Evolutionary conservation across 1,139 yeast genomes (phyloP).

Genomic region (Magnusiomyces suaveolens): DNA sequence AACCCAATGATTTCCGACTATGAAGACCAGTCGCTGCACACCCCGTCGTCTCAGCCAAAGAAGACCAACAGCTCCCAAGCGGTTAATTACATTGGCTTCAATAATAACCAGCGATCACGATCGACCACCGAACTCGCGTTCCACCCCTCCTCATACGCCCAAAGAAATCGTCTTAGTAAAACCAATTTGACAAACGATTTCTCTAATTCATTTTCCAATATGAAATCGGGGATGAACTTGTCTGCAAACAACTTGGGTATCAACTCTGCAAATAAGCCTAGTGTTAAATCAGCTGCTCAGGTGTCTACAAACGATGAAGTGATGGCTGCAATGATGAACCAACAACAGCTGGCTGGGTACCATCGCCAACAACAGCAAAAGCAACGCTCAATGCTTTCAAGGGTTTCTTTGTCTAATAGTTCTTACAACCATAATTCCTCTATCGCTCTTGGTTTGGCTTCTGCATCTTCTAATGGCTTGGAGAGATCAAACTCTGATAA

Average conservation of each 20-base stretch:
- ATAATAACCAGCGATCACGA: not conserved
- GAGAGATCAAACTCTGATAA: not conserved
- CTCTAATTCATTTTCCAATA: not conserved
- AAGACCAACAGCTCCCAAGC: not conserved
- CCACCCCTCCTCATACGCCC: not conserved
- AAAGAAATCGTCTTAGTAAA: not conserved
- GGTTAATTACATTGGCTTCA: not conserved
- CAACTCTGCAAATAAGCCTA: not conserved
- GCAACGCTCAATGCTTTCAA: not conserved
- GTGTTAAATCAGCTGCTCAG: not conserved
- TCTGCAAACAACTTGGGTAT: not conserved
- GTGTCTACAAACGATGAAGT: not conserved
- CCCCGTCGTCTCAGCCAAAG: not conserved
- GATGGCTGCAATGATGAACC: constrained; percentile 1
- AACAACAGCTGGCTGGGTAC: not conserved
- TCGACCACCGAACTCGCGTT: not conserved
- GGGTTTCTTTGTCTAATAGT: not conserved
- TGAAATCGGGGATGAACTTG: not conserved
- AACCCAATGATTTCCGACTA: not conserved
- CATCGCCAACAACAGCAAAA: constrained; percentile 1
- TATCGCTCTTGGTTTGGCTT: not conserved
- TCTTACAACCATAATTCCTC: not conserved
- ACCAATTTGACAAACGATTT: not conserved
- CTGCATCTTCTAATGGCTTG: not conserved
- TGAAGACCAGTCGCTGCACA: not conserved